Percentiles rank a stretch among this genome's conserved stretches.
Conservation (phyloP, 1,284 basidiomycete species). For the Naganishia cerealis region DNA sequence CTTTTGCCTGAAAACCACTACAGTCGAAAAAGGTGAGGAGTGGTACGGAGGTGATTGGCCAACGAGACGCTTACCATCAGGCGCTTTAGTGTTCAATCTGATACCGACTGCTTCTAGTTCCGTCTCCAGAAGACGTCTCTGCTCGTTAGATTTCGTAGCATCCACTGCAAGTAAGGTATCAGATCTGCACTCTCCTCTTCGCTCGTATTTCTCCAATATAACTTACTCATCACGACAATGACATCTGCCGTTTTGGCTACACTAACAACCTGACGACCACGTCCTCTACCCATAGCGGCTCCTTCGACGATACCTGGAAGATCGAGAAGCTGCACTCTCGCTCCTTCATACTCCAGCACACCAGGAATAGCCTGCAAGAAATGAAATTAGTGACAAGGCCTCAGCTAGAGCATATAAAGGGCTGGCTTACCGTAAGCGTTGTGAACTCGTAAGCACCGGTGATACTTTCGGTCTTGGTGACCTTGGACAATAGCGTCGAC, state of each 20-base stretch:
- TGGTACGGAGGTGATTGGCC: background rate
- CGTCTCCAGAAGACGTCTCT: constrained; percentile 79
- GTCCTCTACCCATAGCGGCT: constrained; percentile 85
- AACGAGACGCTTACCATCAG: constrained; percentile 63
- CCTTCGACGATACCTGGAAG: constrained; percentile 97
- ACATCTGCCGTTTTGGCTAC: constrained; percentile 95
- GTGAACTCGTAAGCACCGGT: constrained; percentile 95
- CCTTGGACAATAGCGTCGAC: constrained; percentile 87
- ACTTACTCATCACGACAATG: constrained; percentile 88
- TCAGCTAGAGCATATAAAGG: background rate
- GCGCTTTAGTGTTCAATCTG: constrained; percentile 81
- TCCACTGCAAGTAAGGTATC: constrained; percentile 60
- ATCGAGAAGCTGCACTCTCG: constrained; percentile 89
- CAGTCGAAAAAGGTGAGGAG: constrained; percentile 57
- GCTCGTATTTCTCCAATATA: constrained; percentile 60
- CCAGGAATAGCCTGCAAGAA: constrained; percentile 77
- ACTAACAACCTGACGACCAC: constrained; percentile 90
- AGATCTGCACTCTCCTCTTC: background rate
- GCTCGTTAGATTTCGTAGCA: constrained; percentile 93
- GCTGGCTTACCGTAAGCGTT: constrained; percentile 69
- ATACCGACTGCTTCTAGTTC: constrained; percentile 97
- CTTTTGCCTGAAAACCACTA: constrained; percentile 64
- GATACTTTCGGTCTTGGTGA: constrained; percentile 84
- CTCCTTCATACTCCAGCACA: constrained; percentile 89
- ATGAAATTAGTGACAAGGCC: constrained; percentile 8